phyloP scores from a whole-genome alignment of 2,329 filamentous ascomycete species.

The Lasiodiplodia citricola region DNA sequence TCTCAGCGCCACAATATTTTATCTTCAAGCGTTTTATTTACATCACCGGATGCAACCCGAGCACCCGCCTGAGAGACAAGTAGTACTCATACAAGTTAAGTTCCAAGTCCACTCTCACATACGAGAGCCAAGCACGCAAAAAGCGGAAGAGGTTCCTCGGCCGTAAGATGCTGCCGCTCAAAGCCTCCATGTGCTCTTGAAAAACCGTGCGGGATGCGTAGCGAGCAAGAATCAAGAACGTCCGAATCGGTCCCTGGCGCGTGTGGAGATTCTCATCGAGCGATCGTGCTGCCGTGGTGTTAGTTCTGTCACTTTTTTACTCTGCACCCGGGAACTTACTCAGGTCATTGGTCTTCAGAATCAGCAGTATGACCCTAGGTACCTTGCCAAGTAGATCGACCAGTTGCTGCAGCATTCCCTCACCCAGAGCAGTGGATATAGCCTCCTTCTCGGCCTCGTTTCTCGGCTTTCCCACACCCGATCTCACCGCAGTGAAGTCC shows the following conservation, averaged over 20 bases:
- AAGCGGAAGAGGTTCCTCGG: conserved; percentile 59
- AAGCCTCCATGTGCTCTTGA: conserved; percentile 62
- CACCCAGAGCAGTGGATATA: conserved; percentile 83
- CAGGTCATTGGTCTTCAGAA: conserved; percentile 96
- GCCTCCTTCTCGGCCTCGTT: conserved; percentile 79
- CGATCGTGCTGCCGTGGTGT: conserved; percentile 67
- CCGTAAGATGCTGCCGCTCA: conserved; percentile 58
- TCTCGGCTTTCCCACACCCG: conserved; percentile 64
- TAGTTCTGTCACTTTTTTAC: neutral
- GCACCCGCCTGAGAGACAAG: conserved; percentile 55
- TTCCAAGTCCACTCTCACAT: conserved; percentile 62
- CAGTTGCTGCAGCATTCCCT: conserved; percentile 86
- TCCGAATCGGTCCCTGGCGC: conserved; percentile 64
- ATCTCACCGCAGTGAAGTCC: conserved; percentile 78
- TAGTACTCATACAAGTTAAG: conserved; percentile 64
- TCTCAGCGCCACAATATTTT: neutral
- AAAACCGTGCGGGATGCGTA: conserved; percentile 68
- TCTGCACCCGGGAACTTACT: conserved; percentile 55
- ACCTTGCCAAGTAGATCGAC: conserved; percentile 88
- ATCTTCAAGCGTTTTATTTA: neutral
- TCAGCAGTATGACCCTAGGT: conserved; percentile 88
- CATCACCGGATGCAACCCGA: conserved; percentile 49
- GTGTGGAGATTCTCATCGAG: conserved; percentile 91
- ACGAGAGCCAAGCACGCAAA: conserved; percentile 58
- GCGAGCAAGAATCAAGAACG: conserved; percentile 68